Base-by-base conservation (phyloP, 1,284 basidiomycete species). In the Boletellus sp. region DNA sequence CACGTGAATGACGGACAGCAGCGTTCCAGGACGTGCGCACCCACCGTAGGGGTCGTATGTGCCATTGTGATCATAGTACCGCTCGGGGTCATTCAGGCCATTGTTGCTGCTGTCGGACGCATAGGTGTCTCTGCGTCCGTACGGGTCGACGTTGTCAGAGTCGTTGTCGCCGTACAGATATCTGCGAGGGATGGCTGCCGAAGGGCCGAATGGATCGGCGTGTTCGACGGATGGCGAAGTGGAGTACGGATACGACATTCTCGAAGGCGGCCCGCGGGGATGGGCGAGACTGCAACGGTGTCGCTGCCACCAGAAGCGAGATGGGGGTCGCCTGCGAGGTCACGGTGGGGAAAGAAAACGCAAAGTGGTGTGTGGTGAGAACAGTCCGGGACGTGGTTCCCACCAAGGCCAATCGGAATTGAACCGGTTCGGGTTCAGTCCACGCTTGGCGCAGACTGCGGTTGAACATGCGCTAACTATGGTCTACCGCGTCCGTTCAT, bases 91-190 rank as follows among this genome's bases (percentile, higher is more conserved):
- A 53, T 84, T 79, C 51, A 74, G 58, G 10, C 70, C 75, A 28
- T 71, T 69, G 54, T 83, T 82, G 69, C 87, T 89, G 60, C 80
- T 80, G 64, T 89, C 88, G 1, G 84, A 86, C 55, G 73, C 75
- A 60, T 80, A 83, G n/a, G 84, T 85, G 66, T 86, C 83, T 57
- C 83, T 73, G 59, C 81, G 77, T 44, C 74, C 74, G 56, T 72
- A 72, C 48, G 74, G 72, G 61, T 86, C 85, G 56, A 79, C 74
- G 67, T 80, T 72, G 59, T 89, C 89, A 35, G 85, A 85, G 58
- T 91, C 88, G 63, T 82, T 83, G 75, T 91, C 89, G 66, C 79
- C 84, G 74, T 91, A 89, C 62, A 87, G 82, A 67, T 86, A 87
- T 64, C 80, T 74, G 45, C 73, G 71, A 59, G 71, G 69, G 35